Evolutionary conservation across 768 basidiomycete species (phyloP).

Genomic region (Lentinus brumalis): DNA sequence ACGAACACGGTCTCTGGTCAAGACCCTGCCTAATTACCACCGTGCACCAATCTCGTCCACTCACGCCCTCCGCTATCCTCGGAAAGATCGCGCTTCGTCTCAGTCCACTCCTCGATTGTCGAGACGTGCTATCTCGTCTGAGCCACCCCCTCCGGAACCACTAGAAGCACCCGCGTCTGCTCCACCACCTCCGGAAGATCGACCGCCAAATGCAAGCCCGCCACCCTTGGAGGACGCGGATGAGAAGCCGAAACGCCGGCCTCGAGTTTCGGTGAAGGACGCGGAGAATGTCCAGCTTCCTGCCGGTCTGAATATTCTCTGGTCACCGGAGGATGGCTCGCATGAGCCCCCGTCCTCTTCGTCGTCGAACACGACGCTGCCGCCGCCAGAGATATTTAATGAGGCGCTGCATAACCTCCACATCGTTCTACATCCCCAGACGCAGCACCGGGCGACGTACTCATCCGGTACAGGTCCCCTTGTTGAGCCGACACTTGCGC

Average conservation of each 20-base stretch:
- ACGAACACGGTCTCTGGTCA: slow-evolving; percentile 36
- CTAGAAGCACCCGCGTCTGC: slow-evolving; percentile 12
- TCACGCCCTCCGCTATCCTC: slow-evolving; percentile 32
- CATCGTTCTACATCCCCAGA: slow-evolving; percentile 79
- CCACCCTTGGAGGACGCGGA: slow-evolving; percentile 38
- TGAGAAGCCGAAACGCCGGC: slow-evolving; percentile 40
- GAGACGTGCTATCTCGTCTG: slow-evolving; percentile 39
- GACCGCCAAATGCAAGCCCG: slow-evolving; percentile 19
- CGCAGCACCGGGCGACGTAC: slow-evolving; percentile 73
- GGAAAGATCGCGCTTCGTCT: slow-evolving; percentile 29
- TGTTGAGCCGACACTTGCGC: slow-evolving; percentile 78
- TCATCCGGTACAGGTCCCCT: slow-evolving; percentile 53
- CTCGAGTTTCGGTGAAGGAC: slow-evolving; percentile 27
- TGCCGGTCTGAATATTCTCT: slow-evolving; percentile 58
- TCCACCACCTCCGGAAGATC: slow-evolving; percentile 20
- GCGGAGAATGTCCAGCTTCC: slow-evolving; percentile 51
- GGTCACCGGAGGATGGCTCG: slow-evolving; percentile 45
- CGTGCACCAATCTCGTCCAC: slow-evolving; percentile 34
- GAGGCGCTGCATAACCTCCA: slow-evolving; percentile 76
- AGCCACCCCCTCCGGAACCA: slow-evolving; percentile 20
- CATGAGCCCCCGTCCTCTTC: slow-evolving; percentile 17
- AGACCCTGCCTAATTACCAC: slow-evolving; percentile 26
- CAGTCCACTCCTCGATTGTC: slow-evolving; percentile 24
- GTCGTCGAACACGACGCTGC: slow-evolving; percentile 43
- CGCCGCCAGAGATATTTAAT: slow-evolving; percentile 74